Evolutionary conservation across 2,329 filamentous ascomycete species (phyloP), one percentile per base, ranked within the genome.

Genomic region (Alternaria burnsii): DNA sequence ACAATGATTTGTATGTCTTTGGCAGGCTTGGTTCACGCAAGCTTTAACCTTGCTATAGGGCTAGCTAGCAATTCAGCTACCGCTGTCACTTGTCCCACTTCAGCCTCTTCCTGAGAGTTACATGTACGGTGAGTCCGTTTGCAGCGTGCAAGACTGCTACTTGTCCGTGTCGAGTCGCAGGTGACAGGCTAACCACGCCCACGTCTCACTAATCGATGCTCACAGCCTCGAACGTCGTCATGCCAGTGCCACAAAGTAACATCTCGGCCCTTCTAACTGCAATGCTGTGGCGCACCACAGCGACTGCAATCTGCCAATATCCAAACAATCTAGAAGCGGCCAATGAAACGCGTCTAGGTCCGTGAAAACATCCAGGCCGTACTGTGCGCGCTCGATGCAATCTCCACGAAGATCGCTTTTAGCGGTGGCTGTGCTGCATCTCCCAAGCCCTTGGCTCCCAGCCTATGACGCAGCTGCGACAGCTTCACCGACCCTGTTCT

Each of bases 361-460:
- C 18, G 26, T 22, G 11, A 20, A 16, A 16, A 28, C 18, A 26
- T 55, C 42, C 6, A 46, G 41, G 22, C 30, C 26, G 34, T 41
- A 30, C 32, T 50, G 46, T 50, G 32, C 20, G 46, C 46, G 20
- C 18, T n/a, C 46, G 46, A 34, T 24, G 46, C 46, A 50, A 24
- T 36, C 46, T 36, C 32, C 46, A 36, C 30, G 14, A 36, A 18
- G 24, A 52, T 41, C 36, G 50, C 20, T n/a, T 34, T 41, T 55
- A 55, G 43, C 42, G 46, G 53, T 50, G 43, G 53, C 53, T 55
- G 43, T 55, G 53, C 53, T 50, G 42, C 42, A 40, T 50, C 22
- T 32, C 22, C 53, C 53, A 55, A 55, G 56, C 56, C 52, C 62
- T 62, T 65, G 59, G 62, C 52, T 46, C 12, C 52, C 42, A 55